A percentile compares a stretch with the other conserved stretches of the same genome.
These are phyloP conservation scores for Torulaspora gathmanii DNA, from an alignment of 805 yeast genomes.

Conservation along the genomic window DNA sequence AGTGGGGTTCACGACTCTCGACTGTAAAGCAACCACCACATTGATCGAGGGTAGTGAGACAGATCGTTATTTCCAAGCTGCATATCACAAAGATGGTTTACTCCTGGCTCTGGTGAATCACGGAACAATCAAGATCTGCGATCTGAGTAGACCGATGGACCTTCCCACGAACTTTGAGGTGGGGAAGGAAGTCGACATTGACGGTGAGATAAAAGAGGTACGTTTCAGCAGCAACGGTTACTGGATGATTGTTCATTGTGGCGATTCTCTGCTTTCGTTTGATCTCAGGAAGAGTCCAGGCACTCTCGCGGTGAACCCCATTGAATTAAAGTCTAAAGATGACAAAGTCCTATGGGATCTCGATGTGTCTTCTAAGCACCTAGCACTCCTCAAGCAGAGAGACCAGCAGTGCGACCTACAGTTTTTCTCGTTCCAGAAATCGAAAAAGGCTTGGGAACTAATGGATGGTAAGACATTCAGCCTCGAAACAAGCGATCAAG, in stretches of 20 bases:
- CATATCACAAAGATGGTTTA: constrained; percentile 39
- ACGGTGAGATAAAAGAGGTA: constrained; percentile 14
- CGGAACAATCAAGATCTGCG: constrained; percentile 12
- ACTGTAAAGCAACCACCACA: constrained; percentile 6
- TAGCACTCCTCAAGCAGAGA: not conserved
- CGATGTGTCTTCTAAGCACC: constrained; percentile 16
- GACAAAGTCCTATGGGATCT: constrained; percentile 11
- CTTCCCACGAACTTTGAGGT: constrained; percentile 13
- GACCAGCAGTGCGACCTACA: not conserved
- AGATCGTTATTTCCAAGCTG: constrained; percentile 6
- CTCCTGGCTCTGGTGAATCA: constrained; percentile 28
- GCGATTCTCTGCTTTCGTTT: constrained; percentile 16
- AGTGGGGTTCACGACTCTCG: constrained; percentile 12
- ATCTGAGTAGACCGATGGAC: constrained; percentile 16
- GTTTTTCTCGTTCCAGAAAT: constrained; percentile 8
- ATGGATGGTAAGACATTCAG: not conserved
- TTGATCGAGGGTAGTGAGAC: constrained; percentile 4
- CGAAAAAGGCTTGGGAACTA: constrained; percentile 14
- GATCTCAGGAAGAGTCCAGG: constrained; percentile 29
- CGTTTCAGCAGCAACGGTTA: constrained; percentile 32
- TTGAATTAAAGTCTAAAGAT: constrained; percentile 2
- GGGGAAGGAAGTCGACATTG: constrained; percentile 12
- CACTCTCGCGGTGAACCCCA: constrained; percentile 20
- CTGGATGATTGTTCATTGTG: constrained; percentile 29
- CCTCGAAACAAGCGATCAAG: not conserved